Evolutionary conservation across 306 rosid species (phyloP).

Genomic region (Vigna radiata): DNA sequence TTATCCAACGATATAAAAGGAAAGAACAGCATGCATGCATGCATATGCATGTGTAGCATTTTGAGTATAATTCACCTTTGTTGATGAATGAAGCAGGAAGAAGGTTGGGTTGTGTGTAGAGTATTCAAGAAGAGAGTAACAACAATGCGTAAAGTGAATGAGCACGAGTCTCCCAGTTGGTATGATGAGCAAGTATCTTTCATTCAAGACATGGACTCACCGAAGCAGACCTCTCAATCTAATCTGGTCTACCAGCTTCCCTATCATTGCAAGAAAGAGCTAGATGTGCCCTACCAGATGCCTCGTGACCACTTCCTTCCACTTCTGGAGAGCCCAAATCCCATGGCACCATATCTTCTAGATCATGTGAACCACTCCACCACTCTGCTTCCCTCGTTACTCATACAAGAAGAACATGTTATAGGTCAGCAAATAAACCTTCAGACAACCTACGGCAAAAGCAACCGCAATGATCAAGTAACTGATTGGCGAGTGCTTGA

Average conservation of each 20-base stretch:
- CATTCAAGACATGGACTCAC: slow-evolving; percentile 79
- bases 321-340: slow-evolving; percentile 60
- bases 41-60: neutral
- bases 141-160: slow-evolving; percentile 68
- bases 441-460: slow-evolving; percentile 43
- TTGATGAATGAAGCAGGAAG: slow-evolving; percentile 72
- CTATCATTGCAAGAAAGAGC: slow-evolving; percentile 76
- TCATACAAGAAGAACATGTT: slow-evolving; percentile 41
- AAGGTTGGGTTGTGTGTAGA: slow-evolving; percentile 97
- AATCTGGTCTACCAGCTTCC: slow-evolving; percentile 54
- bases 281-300: slow-evolving; percentile 53
- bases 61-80: neutral
- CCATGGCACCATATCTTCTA: slow-evolving; percentile 48
- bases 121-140: slow-evolving; percentile 94
- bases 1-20: neutral
- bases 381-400: slow-evolving; percentile 46
- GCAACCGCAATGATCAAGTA: slow-evolving; percentile 52
- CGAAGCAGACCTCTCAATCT: slow-evolving; percentile 61
- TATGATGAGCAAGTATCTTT: slow-evolving; percentile 81
- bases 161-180: slow-evolving; percentile 85
- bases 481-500: slow-evolving; percentile 95
- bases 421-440: slow-evolving; percentile 47
- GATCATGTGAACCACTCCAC: slow-evolving; percentile 51
- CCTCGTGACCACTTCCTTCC: slow-evolving; percentile 70
- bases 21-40: neutral